Conservation (phyloP, 768 basidiomycete genomes). For the Boletus huronensis region DNA sequence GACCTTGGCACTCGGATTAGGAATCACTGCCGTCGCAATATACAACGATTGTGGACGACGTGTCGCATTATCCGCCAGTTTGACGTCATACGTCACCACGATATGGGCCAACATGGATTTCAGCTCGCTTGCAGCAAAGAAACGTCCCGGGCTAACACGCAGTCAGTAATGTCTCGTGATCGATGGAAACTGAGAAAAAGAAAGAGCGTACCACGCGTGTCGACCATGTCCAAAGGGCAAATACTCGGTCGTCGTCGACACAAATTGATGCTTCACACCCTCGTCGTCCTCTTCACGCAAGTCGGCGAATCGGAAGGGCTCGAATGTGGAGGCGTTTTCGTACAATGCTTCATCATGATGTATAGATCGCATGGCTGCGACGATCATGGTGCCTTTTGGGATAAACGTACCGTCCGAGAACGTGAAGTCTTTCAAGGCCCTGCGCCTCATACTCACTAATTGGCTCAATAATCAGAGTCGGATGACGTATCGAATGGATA, state of each 20-base stretch:
- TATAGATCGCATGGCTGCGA: slow-evolving; percentile 14
- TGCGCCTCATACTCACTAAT: slow-evolving; percentile 31
- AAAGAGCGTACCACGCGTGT: neutral
- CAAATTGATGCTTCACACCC: slow-evolving; percentile 35
- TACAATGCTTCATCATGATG: slow-evolving; percentile 15
- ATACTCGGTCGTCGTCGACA: slow-evolving; percentile 31
- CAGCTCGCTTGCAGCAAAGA: slow-evolving; percentile 8
- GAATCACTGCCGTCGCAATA: neutral
- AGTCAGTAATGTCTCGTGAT: neutral
- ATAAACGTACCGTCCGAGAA: slow-evolving; percentile 39
- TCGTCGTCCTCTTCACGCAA: slow-evolving; percentile 28
- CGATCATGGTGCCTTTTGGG: slow-evolving; percentile 32
- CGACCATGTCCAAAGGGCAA: slow-evolving; percentile 29
- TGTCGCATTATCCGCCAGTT: neutral
- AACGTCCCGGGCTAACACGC: slow-evolving; percentile 13
- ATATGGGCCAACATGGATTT: slow-evolving; percentile 16
- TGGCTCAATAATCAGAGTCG: neutral
- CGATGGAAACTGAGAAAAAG: neutral
- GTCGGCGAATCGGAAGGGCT: slow-evolving; percentile 12
- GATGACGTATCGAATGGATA: neutral
- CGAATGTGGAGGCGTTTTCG: neutral
- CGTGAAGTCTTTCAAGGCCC: slow-evolving; percentile 30
- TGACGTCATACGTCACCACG: slow-evolving; percentile 9
- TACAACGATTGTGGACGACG: neutral
- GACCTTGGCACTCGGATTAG: neutral